Conservation (phyloP, 208 protist genomes). For the Acanthamoeba quina region DNA sequence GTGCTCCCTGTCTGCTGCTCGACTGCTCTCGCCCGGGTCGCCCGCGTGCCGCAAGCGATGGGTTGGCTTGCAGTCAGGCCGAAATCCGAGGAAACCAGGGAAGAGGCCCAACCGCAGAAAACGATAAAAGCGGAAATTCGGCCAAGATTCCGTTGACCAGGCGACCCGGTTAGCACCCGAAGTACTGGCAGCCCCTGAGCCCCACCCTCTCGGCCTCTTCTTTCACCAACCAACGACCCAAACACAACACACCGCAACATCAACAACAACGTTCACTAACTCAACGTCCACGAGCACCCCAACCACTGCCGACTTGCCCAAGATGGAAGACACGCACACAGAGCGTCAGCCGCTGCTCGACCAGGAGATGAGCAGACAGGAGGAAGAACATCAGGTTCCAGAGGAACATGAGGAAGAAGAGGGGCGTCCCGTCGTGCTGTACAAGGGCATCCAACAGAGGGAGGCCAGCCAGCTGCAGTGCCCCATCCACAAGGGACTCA, state of each 20-base stretch:
- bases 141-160: not conserved
- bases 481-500: conserved; percentile 29
- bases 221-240: not conserved
- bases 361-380: not conserved
- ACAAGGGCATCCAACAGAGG: conserved; percentile 2
- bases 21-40: not conserved
- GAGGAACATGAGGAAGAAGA: not conserved
- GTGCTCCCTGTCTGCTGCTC: no score
- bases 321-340: not conserved
- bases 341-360: not conserved
- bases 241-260: not conserved
- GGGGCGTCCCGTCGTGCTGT: conserved; percentile 1
- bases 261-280: not conserved
- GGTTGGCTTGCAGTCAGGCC: not conserved
- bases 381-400: not conserved
- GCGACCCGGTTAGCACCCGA: not conserved
- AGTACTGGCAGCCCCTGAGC: not conserved
- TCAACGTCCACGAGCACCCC: not conserved
- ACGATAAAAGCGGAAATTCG: not conserved
- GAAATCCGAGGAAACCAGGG: not conserved
- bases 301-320: not conserved
- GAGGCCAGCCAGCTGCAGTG: conserved; percentile 30
- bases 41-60: not conserved
- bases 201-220: not conserved
- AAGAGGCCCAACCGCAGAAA: not conserved